phyloP scores from a whole-genome alignment of 176 grass and related monocot genomes.

The Triticum turgidum region DNA sequence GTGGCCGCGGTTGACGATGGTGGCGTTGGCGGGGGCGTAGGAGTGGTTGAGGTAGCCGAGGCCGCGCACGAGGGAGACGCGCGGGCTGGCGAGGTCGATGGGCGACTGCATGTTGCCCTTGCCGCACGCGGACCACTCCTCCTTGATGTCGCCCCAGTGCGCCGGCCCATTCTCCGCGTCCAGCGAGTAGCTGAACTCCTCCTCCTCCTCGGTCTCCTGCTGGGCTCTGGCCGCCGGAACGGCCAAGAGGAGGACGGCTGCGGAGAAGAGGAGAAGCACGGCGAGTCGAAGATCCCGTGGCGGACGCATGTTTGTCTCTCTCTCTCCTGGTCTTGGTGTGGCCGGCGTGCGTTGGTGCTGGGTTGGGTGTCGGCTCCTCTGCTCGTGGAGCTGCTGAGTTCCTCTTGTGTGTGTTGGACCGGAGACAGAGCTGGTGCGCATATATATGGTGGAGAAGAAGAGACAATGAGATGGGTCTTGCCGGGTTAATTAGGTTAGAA shows the following conservation, averaged over 20 bases:
- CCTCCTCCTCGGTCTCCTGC: conserved; percentile 23
- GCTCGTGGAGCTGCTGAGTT: too few relatives aligned
- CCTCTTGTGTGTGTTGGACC: too few relatives aligned
- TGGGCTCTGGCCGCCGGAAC: background rate
- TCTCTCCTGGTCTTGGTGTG: too few relatives aligned
- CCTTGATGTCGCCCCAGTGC: conserved; percentile 60
- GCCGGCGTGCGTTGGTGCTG: too few relatives aligned
- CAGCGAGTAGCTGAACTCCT: conserved; percentile 53
- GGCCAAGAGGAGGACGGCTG: too few relatives aligned
- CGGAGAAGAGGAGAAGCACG: too few relatives aligned
- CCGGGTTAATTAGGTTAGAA: too few relatives aligned
- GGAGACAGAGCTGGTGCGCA: too few relatives aligned
- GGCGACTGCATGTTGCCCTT: conserved; percentile 64
- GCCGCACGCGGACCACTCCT: conserved; percentile 60
- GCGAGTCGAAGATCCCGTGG: too few relatives aligned
- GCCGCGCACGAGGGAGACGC: conserved; percentile 23
- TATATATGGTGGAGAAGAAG: too few relatives aligned
- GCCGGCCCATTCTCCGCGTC: conserved; percentile 47
- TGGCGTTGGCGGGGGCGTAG: conserved; percentile 46
- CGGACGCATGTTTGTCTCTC: background rate
- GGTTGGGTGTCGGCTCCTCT: too few relatives aligned
- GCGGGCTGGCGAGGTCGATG: conserved; percentile 47
- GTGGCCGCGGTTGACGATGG: conserved; percentile 63
- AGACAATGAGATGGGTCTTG: too few relatives aligned
- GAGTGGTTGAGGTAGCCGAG: conserved; percentile 48